Evolutionary conservation across 2,329 filamentous ascomycete species (phyloP), one percentile per base, ranked within the genome.

Genomic region (Zalaria sp.): DNA sequence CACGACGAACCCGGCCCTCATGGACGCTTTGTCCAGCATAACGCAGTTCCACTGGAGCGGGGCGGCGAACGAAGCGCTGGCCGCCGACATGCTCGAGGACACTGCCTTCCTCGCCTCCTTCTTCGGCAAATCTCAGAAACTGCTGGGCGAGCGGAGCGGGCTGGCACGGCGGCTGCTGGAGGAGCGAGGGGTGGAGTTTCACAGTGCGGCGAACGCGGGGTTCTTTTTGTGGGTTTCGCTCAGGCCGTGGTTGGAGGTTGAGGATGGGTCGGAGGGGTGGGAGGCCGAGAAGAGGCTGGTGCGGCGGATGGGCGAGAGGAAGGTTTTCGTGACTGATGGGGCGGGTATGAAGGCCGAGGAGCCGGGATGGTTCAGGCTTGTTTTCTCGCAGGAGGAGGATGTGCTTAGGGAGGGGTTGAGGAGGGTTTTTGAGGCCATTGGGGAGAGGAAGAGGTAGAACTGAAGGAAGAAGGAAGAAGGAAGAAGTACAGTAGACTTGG

Each of bases 321-420:
- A 69, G 2, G 63, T 77, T 2, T 71, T 69, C 43, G 43, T 77
- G 26, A 69, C 72, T 36, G 62, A 67, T 0, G 62, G 66, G 0
- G 64, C 69, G 44, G 65, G 66, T 38, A 63, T 71, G 46, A 55
- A 60, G 38, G 60, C 62, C 0, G 63, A 63, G 18, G 53, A 63
- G 40, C 57, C 64, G 1, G 73, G 74, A 0, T 72, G 67, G 64
- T 77, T 75, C 46, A 56, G 74, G 2, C 37, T 77, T 11, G 67
- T 77, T 0, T 77, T 70, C 43, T 65, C 62, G 2, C 63, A 65
- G n/a, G 53, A 61, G 5, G 49, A 57, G 28, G 47, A 41, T 5
- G 53, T 51, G 3, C 50, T 68, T 2, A 52, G 50, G 1, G 59
- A 67, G 47, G 65, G 64, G 0, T 49, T 68, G 28, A 53, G 42